These are phyloP conservation scores for Mycena maculata DNA, from an alignment of 768 basidiomycete species.

Conservation along the genomic window DNA sequence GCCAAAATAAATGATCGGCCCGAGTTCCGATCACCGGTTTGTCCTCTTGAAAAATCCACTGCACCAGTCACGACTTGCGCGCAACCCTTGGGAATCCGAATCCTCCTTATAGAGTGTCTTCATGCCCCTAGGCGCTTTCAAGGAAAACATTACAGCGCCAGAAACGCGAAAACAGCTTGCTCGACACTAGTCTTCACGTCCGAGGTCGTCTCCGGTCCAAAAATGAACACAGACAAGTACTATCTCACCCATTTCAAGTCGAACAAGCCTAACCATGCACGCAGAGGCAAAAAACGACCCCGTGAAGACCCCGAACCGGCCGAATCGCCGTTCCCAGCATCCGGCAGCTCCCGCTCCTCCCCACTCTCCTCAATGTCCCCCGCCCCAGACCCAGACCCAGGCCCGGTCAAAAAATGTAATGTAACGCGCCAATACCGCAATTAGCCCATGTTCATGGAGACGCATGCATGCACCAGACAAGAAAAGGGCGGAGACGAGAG, in stretches of 20 bases:
- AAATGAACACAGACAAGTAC: conserved; percentile 45
- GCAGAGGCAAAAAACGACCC: conserved; percentile 64
- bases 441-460: background rate
- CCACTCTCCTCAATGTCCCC: conserved; percentile 50
- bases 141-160: too few relatives aligned
- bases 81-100: too few relatives aligned
- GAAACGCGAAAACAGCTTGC: too few relatives aligned
- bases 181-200: too few relatives aligned
- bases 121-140: too few relatives aligned
- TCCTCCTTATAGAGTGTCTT: too few relatives aligned
- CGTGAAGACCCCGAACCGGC: conserved; percentile 42
- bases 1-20: too few relatives aligned
- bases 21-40: too few relatives aligned
- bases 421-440: conserved; percentile 16
- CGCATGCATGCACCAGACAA: conserved; percentile 22
- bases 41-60: too few relatives aligned
- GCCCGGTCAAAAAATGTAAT: conserved; percentile 62
- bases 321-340: conserved; percentile 38
- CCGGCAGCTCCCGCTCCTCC: conserved; percentile 21
- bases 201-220: too few relatives aligned
- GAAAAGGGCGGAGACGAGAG: conserved; percentile 79
- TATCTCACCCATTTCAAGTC: conserved; percentile 25
- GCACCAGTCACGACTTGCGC: too few relatives aligned
- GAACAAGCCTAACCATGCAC: conserved; percentile 1
- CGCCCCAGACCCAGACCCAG: conserved; percentile 42